Base-by-base conservation (phyloP, 352 stramenopile species). In the Globisporangium apiculatum region DNA sequence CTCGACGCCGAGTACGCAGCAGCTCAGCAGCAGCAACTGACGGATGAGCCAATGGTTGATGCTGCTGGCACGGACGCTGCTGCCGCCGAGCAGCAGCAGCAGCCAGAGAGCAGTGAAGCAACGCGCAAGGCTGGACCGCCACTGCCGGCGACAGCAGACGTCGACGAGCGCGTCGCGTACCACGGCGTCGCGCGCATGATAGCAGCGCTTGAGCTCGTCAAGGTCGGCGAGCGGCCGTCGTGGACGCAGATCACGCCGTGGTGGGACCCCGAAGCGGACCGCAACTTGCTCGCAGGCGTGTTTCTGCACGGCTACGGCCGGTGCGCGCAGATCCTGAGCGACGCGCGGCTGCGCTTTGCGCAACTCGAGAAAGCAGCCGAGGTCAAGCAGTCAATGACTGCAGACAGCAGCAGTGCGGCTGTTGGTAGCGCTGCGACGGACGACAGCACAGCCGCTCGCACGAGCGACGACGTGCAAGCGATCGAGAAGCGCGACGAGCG, bases 221-320 rank as follows among this genome's bases (percentile, higher is more conserved):
- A 89, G 41, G 69, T 89, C 12, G 71, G 80, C 9, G 86, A 95
- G 42, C 73, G 86, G n/a, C 86, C 86, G 15, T 61, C 61, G 51
- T 95, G 86, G 86, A 82, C 83, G 0, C 69, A 84, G 61, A 92
- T 95, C 54, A 95, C 86, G 10, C 75, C 76, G 12, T 95, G 86
- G 86, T 95, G 86, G 86, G 84, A 93, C 51, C 71, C 84, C 41
- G 71, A 90, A 18, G 82, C 83, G 0, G 86, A 95, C 48, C 74
- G 84, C 36, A 88, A 81, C 60, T 61, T 95, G 60, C 64, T 93
- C 18, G 79, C 88, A 38, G 86, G 86, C 24, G 83, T 95, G 17
- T 95, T 93, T 51, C 64, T 95, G 11, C 86, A 93, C 24, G 86
- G 86, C 38, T 95, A 95, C 47, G 86, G 86, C 9, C 86, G 86